Evolutionary conservation across 441 rosid species (phyloP), one percentile per base, ranked within the genome.

Genomic region (Jatropha multifida): DNA sequence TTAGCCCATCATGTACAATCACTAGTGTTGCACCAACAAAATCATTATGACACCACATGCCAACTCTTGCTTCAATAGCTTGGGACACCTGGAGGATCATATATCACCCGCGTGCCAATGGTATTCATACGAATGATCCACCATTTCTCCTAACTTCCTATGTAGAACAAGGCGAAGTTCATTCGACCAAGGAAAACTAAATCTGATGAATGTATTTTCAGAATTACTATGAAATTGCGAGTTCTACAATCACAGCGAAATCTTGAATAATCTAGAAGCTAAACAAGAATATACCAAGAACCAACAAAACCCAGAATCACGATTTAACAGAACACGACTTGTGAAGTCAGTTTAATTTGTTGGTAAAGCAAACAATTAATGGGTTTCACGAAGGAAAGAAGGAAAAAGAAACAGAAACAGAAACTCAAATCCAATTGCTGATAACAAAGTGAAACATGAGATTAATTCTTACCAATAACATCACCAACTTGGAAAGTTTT

Each of bases 401-500:
- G 10, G 48, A 44, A 44, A 7, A 44, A 44, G 48, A 44, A 44
- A 60, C 10, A 27, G 13, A 32, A 4, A 37, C 23, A 32, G 9
- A 27, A 62, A 12, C 11, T 8, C 42, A 32, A 13, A 14, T 5
- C 44, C 41, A 32, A 37, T 13, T 32, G 3, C 42, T 14, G 1
- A 32, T 32, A 61, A 55, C 7, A 61, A 27, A 17, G 41, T 61
- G 13, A 61, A 61, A 32, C 14, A 32, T 14, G 7, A 64, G 18
- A 26, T 20, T 4, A 11, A 17, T 62, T 79, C 94, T 79, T 74
- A 94, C 97, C 49, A 78, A 94, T 82, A 56, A 81, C 51, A 68
- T 94, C 99, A 44, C 97, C 96, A 62, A 93, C 69, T 65, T 84
- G 78, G 86, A 93, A 94, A 83, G 85, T 86, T 79, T 89, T 93